Percentiles rank a stretch among this genome's conserved stretches.
These are phyloP conservation scores for Carex kokanica DNA, from an alignment of 176 grass and related monocot species.

Conservation along the genomic window DNA sequence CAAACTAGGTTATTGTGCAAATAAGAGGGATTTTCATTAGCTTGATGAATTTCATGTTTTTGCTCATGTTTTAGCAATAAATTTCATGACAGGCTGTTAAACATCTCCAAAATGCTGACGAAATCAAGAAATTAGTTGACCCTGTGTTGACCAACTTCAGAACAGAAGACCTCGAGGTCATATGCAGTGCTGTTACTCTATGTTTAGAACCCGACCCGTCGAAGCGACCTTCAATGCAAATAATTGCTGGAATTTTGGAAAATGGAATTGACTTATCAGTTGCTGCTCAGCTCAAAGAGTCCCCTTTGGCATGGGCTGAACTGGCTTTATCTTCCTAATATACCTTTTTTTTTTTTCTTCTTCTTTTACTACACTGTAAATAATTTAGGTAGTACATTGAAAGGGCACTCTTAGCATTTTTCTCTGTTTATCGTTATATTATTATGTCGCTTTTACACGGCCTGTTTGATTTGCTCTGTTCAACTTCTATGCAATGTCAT, in stretches of 20 bases:
- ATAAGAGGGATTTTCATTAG: not conserved
- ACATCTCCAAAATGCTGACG: conserved; percentile 74
- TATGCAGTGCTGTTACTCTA: conserved; percentile 80
- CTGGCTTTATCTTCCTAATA: conserved; percentile 65
- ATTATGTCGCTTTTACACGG: not conserved
- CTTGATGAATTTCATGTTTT: not conserved
- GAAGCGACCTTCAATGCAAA: conserved; percentile 88
- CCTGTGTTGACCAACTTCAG: conserved; percentile 50
- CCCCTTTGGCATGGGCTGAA: conserved; percentile 77
- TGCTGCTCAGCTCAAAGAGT: conserved; percentile 72
- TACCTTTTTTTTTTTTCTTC: not conserved
- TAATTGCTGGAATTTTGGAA: conserved; percentile 65
- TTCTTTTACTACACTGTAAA: conserved; percentile 17
- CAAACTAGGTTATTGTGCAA: not conserved
- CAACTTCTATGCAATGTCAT: not conserved
- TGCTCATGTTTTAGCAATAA: not conserved
- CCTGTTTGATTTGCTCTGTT: not conserved
- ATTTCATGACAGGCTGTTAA: conserved; percentile 41
- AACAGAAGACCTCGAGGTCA: conserved; percentile 47
- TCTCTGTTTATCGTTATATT: not conserved
- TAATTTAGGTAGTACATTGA: conserved; percentile 18
- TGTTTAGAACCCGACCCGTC: conserved; percentile 83
- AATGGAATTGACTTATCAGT: conserved; percentile 66
- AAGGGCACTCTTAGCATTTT: not conserved
- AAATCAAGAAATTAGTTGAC: conserved; percentile 68